Base-by-base conservation (phyloP, 1,139 yeast species). In the Hyphopichia buzzinii region DNA sequence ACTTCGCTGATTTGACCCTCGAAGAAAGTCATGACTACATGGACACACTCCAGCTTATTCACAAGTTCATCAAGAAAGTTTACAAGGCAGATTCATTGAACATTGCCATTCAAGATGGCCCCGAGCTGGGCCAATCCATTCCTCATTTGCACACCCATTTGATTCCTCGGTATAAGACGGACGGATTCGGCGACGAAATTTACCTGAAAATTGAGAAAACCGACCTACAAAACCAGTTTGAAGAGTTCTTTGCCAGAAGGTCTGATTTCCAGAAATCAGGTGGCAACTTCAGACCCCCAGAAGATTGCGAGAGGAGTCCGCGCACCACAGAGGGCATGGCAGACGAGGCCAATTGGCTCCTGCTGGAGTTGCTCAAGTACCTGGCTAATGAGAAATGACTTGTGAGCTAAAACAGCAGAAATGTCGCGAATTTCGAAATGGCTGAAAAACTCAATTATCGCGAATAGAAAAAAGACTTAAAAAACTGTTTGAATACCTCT, bases 121-220 rank as follows among this genome's bases (percentile, higher is more conserved):
- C 92, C 0, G 88, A 87, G 37, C 92, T 97, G 2, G 98, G 98
- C 3, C 98, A 92, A 55, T 79, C 92, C 13, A 82, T 92, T 1
- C 95, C 96, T 2, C 98, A 92, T 59, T 72, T 92, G 19, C 98
- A 92, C 57, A 84, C 96, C 24, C 98, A 92, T 57, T 63, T 92
- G 13, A 88, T 92, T 24, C 98, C 98, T 3, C 68, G 98, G 29
- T 79, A 73, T 52, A 67, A 69, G 37, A 57, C 63, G 8, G 83
- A 84, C 47, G 84, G 81, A 27, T 72, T 77, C 43, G 89, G 87
- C 1, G 96, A 88, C 52, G 78, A 74, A 30, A 74, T 92, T 26
- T 87, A 90, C 56, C 63, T 61, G 8, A 62, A 67, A 47, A 56
- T 92, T 35, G 90, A 86, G 44, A 54, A 62, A 2, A 30, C 48